A percentile compares a stretch with the other conserved stretches of the same genome.
phyloP scores from a whole-genome alignment of 495 filamentous ascomycete genomes.

The Cladorrhinum samala region DNA sequence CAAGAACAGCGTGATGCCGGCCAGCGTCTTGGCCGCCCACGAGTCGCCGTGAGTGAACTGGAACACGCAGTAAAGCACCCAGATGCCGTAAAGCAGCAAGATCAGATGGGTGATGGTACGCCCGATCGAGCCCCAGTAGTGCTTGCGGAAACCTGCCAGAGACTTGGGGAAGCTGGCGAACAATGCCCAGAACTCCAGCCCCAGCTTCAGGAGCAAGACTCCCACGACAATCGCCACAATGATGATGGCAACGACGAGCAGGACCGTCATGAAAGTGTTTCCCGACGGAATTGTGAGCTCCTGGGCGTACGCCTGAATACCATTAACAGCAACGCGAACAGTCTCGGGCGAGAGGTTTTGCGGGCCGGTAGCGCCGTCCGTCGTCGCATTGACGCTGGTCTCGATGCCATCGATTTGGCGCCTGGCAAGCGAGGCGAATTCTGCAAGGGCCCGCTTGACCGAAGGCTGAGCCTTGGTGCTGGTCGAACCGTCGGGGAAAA shows the following conservation, averaged over 20 bases:
- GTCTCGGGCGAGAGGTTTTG: conserved; percentile 24
- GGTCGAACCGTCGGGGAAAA: conserved; percentile 49
- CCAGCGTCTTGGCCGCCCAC: conserved; percentile 86
- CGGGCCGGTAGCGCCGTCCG: conserved; percentile 11
- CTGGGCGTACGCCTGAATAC: conserved; percentile 70
- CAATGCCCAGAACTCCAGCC: conserved; percentile 86
- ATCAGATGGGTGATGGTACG: conserved; percentile 87
- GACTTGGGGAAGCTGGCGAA: conserved; percentile 81
- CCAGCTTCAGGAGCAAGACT: conserved; percentile 85
- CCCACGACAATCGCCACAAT: conserved; percentile 78
- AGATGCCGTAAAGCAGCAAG: conserved; percentile 86
- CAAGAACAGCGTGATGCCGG: conserved; percentile 68
- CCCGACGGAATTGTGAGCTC: conserved; percentile 75
- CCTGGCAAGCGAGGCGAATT: conserved; percentile 42
- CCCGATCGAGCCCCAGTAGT: conserved; percentile 88
- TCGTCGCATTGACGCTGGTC: conserved; percentile 43
- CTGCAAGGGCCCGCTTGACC: conserved; percentile 51
- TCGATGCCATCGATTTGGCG: conserved; percentile 34
- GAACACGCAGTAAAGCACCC: conserved; percentile 94
- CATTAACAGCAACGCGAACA: conserved; percentile 47
- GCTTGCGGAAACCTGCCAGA: conserved; percentile 79
- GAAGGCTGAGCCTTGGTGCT: conserved; percentile 29
- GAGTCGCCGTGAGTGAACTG: conserved; percentile 92
- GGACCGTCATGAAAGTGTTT: conserved; percentile 94
- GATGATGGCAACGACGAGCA: conserved; percentile 82